Conservation (phyloP, 2,329 filamentous ascomycete species). For the Aureobasidium sp. region DNA sequence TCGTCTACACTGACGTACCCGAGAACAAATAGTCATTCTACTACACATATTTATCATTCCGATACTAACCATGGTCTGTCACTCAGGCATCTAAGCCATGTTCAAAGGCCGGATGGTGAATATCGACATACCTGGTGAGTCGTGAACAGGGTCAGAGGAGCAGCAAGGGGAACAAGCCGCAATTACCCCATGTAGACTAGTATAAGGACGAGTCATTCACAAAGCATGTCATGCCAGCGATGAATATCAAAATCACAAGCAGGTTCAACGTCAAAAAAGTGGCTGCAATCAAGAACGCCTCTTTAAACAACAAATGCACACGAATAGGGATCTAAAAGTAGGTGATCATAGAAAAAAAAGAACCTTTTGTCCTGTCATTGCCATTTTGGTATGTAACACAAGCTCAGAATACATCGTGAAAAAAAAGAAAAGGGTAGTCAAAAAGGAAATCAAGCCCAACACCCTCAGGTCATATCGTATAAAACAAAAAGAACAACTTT, state of each 20-base stretch:
- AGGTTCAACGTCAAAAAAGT: neutral
- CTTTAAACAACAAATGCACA: too few relatives aligned
- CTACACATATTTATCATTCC: too few relatives aligned
- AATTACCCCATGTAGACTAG: neutral
- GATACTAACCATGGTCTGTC: too few relatives aligned
- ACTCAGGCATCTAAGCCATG: too few relatives aligned
- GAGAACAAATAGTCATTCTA: too few relatives aligned
- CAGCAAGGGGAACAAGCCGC: neutral
- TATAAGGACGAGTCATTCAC: neutral
- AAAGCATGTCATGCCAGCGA: neutral
- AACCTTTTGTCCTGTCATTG: constrained; percentile 15
- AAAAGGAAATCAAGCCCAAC: neutral
- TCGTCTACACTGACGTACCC: too few relatives aligned
- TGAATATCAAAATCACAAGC: constrained; percentile 6
- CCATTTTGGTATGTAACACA: constrained; percentile 12
- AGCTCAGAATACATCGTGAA: constrained; percentile 13
- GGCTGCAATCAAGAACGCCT: neutral
- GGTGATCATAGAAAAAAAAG: neutral
- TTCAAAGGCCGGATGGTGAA: too few relatives aligned
- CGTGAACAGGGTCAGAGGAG: neutral
- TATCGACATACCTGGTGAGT: too few relatives aligned
- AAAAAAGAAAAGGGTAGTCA: neutral
- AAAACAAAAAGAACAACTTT: constrained; percentile 1
- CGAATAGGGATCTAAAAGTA: neutral
- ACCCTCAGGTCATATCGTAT: constrained; percentile 9